Conservation (phyloP, 305 asterid species). For the Andrographis paniculata region DNA sequence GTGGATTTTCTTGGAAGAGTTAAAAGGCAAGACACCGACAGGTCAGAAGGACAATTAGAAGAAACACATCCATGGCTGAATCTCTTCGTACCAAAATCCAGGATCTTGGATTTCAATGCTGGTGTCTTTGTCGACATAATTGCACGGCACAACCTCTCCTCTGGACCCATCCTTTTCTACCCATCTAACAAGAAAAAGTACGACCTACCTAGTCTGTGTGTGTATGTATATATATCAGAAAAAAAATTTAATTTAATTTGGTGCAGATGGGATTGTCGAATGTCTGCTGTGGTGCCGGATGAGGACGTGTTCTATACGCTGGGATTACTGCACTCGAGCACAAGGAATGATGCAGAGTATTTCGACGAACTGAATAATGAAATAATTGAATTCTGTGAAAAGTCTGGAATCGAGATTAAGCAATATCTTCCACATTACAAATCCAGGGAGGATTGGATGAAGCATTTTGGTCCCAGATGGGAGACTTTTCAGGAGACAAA, state of each 20-base stretch:
- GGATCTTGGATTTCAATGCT: conserved; percentile 37
- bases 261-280: conserved; percentile 60
- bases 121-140: conserved; percentile 48
- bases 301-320: conserved; percentile 54
- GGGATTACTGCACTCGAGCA: conserved; percentile 29
- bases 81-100: conserved; percentile 59
- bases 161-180: conserved; percentile 67
- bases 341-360: conserved; percentile 12
- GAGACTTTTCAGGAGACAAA: conserved; percentile 30
- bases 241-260: no score
- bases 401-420: conserved; percentile 33
- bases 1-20: conserved; percentile 31
- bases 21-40: conserved; percentile 19
- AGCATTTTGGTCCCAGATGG: conserved; percentile 67
- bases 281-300: conserved; percentile 50
- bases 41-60: no score
- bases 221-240: no score
- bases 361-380: conserved; percentile 35
- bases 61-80: conserved; percentile 87
- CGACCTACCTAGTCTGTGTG: not conserved
- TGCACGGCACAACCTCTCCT: conserved; percentile 31
- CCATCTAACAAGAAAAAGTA: conserved; percentile 50
- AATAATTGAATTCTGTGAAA: conserved; percentile 29
- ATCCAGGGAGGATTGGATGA: conserved; percentile 38
- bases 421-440: conserved; percentile 49